Evolutionary conservation across 305 asterid genomes (phyloP).

Genomic region (Rubia peregrina): DNA sequence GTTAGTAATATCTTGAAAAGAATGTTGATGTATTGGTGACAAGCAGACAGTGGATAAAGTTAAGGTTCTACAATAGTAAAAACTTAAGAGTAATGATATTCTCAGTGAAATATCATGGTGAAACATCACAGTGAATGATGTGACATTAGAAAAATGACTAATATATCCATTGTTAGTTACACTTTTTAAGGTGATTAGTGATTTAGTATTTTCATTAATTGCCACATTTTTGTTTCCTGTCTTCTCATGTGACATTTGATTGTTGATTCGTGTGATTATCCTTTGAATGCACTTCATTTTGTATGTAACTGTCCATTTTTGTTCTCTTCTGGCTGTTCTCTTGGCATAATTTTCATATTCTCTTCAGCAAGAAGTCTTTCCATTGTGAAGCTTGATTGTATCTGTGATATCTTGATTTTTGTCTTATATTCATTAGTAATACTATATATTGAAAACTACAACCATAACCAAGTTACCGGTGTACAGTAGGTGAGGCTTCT

Average conservation of each 20-base stretch:
- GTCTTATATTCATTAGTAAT: too few species aligned
- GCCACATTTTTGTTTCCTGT: conserved; percentile 23
- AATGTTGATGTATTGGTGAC: too few species aligned
- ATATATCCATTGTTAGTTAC: too few species aligned
- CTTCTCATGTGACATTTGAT: conserved; percentile 2
- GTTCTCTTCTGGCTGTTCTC: background rate
- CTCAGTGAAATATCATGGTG: too few species aligned
- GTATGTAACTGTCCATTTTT: background rate
- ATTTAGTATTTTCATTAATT: too few species aligned
- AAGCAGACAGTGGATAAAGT: too few species aligned
- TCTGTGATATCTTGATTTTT: background rate
- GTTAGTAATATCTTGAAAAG: too few species aligned
- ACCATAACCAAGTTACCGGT: conserved; percentile 14
- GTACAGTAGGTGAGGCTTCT: conserved; percentile 45
- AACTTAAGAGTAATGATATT: too few species aligned
- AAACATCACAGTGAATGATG: too few species aligned
- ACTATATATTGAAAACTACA: background rate
- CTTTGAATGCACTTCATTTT: background rate
- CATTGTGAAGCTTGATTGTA: background rate
- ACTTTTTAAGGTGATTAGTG: too few species aligned
- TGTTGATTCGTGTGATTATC: background rate
- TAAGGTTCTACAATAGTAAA: too few species aligned
- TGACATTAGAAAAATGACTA: too few species aligned
- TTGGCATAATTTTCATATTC: background rate
- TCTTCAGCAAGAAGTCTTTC: background rate